Percentiles rank a stretch among this genome's conserved stretches.
These are phyloP conservation scores for Alternaria sp. DNA, from an alignment of 2,329 filamentous ascomycete species.

Conservation along the genomic window DNA sequence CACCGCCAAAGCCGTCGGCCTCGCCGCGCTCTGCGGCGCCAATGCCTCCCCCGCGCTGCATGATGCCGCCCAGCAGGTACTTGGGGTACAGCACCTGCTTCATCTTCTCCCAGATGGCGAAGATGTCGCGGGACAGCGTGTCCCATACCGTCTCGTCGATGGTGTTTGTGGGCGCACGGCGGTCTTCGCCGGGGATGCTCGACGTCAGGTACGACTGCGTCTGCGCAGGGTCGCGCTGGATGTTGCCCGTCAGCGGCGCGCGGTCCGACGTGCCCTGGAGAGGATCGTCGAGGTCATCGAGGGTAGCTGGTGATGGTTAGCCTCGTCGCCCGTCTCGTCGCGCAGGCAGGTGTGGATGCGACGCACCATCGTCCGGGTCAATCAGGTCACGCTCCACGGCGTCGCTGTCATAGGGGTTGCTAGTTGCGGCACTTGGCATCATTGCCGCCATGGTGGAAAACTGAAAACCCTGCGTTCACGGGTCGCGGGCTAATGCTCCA, in stretches of 20 bases:
- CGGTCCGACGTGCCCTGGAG: constrained; percentile 72
- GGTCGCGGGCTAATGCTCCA: constrained; percentile 33
- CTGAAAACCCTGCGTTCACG: constrained; percentile 30
- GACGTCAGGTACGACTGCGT: constrained; percentile 87
- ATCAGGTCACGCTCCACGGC: constrained; percentile 59
- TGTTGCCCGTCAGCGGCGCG: constrained; percentile 84
- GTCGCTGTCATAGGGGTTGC: constrained; percentile 54
- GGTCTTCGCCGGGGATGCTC: constrained; percentile 89
- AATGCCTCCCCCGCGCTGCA: constrained; percentile 65
- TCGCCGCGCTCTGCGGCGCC: constrained; percentile 65
- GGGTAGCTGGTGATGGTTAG: constrained; percentile 65
- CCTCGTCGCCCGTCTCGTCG: neutral
- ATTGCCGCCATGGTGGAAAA: constrained; percentile 52
- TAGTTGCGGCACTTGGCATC: constrained; percentile 52
- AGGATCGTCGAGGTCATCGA: constrained; percentile 93
- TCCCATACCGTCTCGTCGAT: constrained; percentile 98
- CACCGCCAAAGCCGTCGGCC: constrained; percentile 51
- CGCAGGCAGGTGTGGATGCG: constrained; percentile 19
- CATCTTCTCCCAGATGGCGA: constrained; percentile 98
- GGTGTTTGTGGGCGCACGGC: constrained; percentile 85
- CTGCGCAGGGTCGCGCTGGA: constrained; percentile 62
- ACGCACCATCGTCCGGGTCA: constrained; percentile 60
- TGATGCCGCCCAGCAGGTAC: constrained; percentile 78
- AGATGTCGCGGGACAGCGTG: constrained; percentile 88
- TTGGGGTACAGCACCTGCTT: constrained; percentile 95